Percentiles rank a stretch among this genome's conserved stretches.
Evolutionary conservation across 805 yeast species (phyloP).

Genomic region (Teunomyces atbi): DNA sequence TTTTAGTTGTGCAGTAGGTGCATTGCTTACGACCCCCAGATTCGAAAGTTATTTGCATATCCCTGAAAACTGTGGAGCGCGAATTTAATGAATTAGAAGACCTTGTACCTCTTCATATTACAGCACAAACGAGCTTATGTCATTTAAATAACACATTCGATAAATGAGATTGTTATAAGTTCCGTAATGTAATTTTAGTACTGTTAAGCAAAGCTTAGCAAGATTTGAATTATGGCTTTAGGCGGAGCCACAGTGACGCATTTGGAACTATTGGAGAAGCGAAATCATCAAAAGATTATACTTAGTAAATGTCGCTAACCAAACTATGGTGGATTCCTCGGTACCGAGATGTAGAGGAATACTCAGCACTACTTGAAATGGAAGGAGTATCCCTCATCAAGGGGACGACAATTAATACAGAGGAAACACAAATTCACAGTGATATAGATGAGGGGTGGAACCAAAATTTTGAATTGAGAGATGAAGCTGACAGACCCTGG

Average conservation of each 20-base stretch:
- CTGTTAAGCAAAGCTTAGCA: too few species aligned
- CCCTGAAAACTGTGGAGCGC: not conserved
- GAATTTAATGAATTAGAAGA: not conserved
- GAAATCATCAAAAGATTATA: not conserved
- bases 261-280: not conserved
- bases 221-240: too few species aligned
- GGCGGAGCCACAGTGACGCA: not conserved
- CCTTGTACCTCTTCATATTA: too few species aligned
- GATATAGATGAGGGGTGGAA: not conserved
- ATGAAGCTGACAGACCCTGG: slow-evolving; percentile 53
- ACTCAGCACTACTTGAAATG: not conserved
- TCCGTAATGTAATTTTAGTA: too few species aligned
- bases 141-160: not conserved
- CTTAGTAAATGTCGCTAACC: not conserved
- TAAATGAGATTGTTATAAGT: not conserved
- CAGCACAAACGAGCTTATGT: too few species aligned
- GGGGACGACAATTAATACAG: not conserved
- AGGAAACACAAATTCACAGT: not conserved
- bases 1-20: not conserved
- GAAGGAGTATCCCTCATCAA: not conserved
- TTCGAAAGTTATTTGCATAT: not conserved
- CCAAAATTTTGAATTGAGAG: slow-evolving; percentile 38
- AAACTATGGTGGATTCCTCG: not conserved
- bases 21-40: not conserved
- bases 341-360: not conserved